These are phyloP conservation scores for Curvularia sp. DNA, from an alignment of 2,329 filamentous ascomycete genomes.

Conservation along the genomic window DNA sequence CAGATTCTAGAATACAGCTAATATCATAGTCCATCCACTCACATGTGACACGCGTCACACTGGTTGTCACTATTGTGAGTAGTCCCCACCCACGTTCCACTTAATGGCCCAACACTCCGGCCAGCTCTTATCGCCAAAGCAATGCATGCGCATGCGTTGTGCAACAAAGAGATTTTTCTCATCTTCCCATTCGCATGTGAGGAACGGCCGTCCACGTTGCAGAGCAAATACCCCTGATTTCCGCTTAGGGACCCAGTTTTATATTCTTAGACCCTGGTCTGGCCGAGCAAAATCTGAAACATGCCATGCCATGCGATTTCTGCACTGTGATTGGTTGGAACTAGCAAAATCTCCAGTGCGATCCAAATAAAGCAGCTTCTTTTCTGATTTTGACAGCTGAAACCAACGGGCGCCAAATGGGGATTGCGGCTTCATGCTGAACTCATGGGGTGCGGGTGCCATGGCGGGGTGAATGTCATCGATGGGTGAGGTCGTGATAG, in stretches of 20 bases:
- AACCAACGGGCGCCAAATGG: neutral
- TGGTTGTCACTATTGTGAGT: neutral
- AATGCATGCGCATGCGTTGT: constrained; percentile 1
- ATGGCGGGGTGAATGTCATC: neutral
- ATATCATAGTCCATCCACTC: neutral
- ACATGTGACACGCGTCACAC: constrained; percentile 3
- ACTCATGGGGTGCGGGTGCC: neutral
- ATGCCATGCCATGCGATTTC: neutral
- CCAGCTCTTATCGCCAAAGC: constrained; percentile 1
- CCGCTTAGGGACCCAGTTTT: neutral
- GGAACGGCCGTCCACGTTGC: neutral
- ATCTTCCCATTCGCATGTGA: constrained; percentile 1
- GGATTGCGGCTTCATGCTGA: constrained; percentile 3
- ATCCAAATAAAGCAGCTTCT: neutral
- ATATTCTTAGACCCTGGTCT: neutral
- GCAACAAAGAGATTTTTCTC: neutral
- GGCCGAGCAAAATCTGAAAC: constrained; percentile 7
- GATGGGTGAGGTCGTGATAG: neutral
- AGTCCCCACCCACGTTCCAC: constrained; percentile 2
- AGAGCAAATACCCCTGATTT: constrained; percentile 1
- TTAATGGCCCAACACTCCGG: neutral
- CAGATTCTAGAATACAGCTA: neutral
- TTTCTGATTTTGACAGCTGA: neutral
- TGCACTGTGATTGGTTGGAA: neutral
- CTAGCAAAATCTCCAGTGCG: neutral